phyloP scores from a whole-genome alignment of 73 alveolate genomes.

The Stentor roeselii region DNA sequence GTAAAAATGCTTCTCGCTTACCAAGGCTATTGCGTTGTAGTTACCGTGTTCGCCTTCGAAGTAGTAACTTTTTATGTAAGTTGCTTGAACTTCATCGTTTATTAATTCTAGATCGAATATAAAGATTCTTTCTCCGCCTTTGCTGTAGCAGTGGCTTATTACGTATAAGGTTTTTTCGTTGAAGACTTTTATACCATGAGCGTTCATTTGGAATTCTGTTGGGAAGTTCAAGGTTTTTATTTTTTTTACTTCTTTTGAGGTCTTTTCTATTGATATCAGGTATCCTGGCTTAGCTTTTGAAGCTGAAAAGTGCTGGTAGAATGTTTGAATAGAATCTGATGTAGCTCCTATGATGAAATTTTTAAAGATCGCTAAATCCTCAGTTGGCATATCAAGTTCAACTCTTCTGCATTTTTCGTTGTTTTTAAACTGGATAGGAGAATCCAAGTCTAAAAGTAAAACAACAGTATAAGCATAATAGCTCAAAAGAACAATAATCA shows the following conservation, averaged over 20 bases:
- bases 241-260: not conserved
- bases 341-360: not conserved
- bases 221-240: not conserved
- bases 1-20: conserved; percentile 4
- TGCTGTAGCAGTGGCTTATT: not conserved
- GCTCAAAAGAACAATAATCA: too few species aligned
- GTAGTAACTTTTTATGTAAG: not conserved
- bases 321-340: not conserved
- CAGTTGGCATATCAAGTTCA: not conserved
- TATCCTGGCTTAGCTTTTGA: not conserved
- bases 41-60: not conserved
- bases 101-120: not conserved
- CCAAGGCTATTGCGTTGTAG: not conserved
- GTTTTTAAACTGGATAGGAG: too few species aligned
- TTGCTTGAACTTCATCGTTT: not conserved
- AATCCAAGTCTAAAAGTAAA: too few species aligned
- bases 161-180: not conserved
- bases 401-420: not conserved
- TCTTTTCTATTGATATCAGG: not conserved
- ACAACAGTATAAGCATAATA: too few species aligned
- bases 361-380: not conserved
- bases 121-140: not conserved
- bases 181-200: not conserved
- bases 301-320: not conserved
- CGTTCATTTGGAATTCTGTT: not conserved